These are phyloP conservation scores for Mycothermus thermophilus DNA, from an alignment of 495 filamentous ascomycete genomes.

Conservation along the genomic window DNA sequence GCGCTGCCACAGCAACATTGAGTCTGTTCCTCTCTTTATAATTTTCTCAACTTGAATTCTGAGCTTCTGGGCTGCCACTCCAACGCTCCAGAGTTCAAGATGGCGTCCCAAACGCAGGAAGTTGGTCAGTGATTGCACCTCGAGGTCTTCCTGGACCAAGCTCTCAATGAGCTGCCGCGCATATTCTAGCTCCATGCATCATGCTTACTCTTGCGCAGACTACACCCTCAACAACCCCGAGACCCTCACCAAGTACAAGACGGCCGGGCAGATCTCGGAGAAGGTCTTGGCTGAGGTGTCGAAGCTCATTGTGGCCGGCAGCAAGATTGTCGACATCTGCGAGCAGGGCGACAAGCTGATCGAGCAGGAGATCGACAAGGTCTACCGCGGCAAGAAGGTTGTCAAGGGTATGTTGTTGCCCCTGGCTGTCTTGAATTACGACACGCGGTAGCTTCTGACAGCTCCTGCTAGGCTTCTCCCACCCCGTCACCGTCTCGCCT, in stretches of 20 bases:
- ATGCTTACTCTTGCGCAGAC: constrained; percentile 39
- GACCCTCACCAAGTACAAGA: constrained; percentile 97
- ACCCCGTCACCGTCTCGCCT: constrained; percentile 93
- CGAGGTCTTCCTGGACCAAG: no score
- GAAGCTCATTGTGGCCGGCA: constrained; percentile 69
- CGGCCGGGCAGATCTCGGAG: constrained; percentile 83
- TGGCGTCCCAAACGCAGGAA: constrained; percentile 27
- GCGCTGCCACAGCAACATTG: no score
- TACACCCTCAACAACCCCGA: constrained; percentile 94
- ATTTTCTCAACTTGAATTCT: background rate
- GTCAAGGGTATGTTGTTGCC: constrained; percentile 50
- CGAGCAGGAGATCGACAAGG: constrained; percentile 84
- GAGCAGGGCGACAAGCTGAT: constrained; percentile 90
- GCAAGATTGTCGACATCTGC: constrained; percentile 84
- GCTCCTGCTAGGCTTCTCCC: constrained; percentile 51
- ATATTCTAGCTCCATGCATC: no score
- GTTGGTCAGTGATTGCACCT: constrained; percentile 22
- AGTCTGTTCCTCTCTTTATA: background rate
- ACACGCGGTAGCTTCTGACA: background rate
- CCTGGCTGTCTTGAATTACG: background rate
- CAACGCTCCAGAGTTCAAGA: constrained; percentile 10
- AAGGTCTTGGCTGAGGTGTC: constrained; percentile 80
- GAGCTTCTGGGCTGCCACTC: background rate
- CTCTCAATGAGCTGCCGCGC: no score
- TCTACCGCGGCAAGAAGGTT: constrained; percentile 97